Conservation (phyloP, 768 basidiomycete genomes). For the Calvatia gigantea region DNA sequence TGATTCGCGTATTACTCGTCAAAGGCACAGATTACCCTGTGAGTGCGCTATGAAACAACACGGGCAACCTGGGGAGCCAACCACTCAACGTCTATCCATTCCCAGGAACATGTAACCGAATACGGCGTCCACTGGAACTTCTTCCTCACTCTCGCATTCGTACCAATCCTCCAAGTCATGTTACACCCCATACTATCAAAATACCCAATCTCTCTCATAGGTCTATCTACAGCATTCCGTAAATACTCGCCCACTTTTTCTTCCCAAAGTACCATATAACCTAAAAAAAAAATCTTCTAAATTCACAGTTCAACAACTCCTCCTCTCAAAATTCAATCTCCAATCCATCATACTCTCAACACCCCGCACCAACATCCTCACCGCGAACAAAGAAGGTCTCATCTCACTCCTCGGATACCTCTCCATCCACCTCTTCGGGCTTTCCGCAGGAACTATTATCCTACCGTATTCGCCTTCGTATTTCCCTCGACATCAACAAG, state of each 20-base stretch:
- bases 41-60: constrained; percentile 18
- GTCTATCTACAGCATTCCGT: constrained; percentile 58
- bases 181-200: constrained; percentile 63
- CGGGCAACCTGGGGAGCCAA: background rate
- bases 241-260: constrained; percentile 18
- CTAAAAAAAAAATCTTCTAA: too few relatives aligned
- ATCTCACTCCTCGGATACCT: constrained; percentile 86
- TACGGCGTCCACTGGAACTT: constrained; percentile 99
- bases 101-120: constrained; percentile 88
- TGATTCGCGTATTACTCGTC: constrained; percentile 78
- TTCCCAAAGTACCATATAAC: background rate
- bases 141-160: constrained; percentile 85
- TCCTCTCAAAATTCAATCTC: constrained; percentile 53
- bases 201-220: constrained; percentile 60
- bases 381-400: constrained; percentile 90
- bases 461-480: constrained; percentile 76
- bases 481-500: constrained; percentile 54
- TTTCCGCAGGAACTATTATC: constrained; percentile 76
- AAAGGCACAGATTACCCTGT: constrained; percentile 96
- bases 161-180: constrained; percentile 70
- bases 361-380: constrained; percentile 60
- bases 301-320: constrained; percentile 63
- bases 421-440: constrained; percentile 82
- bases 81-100: background rate
- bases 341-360: constrained; percentile 63